Evolutionary conservation across 345 rosid species (phyloP), one percentile per base, ranked within the genome.

Genomic region (Abelmoschus esculentus): DNA sequence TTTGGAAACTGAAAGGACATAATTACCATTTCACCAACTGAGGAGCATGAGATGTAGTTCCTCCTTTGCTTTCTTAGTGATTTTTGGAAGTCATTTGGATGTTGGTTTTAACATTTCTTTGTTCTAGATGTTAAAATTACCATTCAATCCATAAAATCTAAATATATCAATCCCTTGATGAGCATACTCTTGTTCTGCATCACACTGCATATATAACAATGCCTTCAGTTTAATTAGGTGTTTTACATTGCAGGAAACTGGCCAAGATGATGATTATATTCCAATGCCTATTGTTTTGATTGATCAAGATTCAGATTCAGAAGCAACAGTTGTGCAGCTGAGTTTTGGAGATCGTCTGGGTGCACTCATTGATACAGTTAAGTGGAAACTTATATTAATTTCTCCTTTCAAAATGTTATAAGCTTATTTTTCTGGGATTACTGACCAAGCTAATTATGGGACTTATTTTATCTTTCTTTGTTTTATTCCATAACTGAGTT

Each of bases 301-400:
- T 32, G 96, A 89, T 77, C 97, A 91, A 78, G 96, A 95, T 81
- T 85, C 97, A 13, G 91, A 88, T 85, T 80, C 91, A 63, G 86
- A 88, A 55, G 88, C 96, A 65, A 91, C 96, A 1, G 78, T 85
- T 74, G 97, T 95, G 31, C 89, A 95, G 68, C 83, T 95, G 72
- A 89, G 97, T 80, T 89, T 91, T 74, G 99, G 99, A 71, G 93
- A 95, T 84, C 97, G 97, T 69, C 86, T 95, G 66, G 99, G 99
- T 67, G 96, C 96, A 67, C 90, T 95, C 29, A 80, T 91, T 83
- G 96, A 95, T 82, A 95, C 99, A 5, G 97, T 90, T 75, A 81
- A 60, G 54, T 70, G 1, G 26, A 71, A 55, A 47, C 66, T 15
- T 13, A 15, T 15, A 11, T 49, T 36, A 1, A 11, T 47, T 50